Percentiles rank a stretch among this genome's conserved stretches.
Evolutionary conservation across 192 early-diverging fungal species (phyloP).

Genomic region (Jimgerdemannia flammicorona): DNA sequence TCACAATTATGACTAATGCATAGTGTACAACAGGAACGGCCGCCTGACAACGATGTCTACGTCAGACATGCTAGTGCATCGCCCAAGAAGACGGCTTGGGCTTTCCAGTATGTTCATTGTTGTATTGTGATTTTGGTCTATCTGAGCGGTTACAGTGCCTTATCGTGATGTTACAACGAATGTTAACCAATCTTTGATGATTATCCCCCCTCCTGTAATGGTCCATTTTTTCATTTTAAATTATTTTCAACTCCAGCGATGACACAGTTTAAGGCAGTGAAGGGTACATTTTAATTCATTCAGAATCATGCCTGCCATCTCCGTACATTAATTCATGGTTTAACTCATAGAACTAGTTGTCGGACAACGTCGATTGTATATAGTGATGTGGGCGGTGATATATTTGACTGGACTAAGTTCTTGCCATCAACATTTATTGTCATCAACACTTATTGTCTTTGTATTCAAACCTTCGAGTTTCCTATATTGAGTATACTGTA

Average conservation of each 20-base stretch:
- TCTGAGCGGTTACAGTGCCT: too few relatives aligned
- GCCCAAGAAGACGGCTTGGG: constrained; percentile 58
- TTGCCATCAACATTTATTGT: neutral
- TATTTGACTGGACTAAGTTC: neutral
- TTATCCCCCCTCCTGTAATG: too few relatives aligned
- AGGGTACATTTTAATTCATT: too few relatives aligned
- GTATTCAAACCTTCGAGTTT: neutral
- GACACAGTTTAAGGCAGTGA: neutral
- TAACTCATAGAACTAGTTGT: too few relatives aligned
- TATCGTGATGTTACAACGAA: too few relatives aligned
- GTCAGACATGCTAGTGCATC: constrained; percentile 45
- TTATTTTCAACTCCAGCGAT: neutral
- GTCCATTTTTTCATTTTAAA: too few relatives aligned
- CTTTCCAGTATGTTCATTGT: constrained; percentile 39
- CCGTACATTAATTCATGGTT: too few relatives aligned
- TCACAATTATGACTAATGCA: neutral
- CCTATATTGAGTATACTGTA: neutral
- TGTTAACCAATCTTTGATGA: too few relatives aligned
- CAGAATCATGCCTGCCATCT: too few relatives aligned
- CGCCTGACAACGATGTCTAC: constrained; percentile 56
- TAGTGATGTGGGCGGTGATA: neutral
- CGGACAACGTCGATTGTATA: neutral
- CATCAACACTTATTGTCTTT: neutral
- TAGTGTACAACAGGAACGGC: constrained; percentile 33
- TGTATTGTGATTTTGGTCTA: neutral